These are phyloP conservation scores for Tolypocladium endophyticum DNA, from an alignment of 2,329 filamentous ascomycete species.

Conservation along the genomic window DNA sequence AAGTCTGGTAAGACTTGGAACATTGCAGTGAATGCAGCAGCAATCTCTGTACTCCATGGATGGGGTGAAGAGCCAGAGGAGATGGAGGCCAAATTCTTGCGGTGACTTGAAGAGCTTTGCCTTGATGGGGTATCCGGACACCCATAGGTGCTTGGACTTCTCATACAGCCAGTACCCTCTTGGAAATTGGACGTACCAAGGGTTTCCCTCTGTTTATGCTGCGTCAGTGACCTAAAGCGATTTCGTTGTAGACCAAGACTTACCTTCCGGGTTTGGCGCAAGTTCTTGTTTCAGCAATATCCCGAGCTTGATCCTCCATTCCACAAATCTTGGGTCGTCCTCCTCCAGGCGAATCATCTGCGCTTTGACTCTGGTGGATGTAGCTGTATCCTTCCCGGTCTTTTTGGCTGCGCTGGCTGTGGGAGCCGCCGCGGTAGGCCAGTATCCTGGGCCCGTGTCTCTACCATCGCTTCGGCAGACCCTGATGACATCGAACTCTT, in stretches of 20 bases:
- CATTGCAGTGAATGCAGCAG: slow-evolving; percentile 39
- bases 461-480: slow-evolving; percentile 35
- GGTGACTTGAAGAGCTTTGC: slow-evolving; percentile 39
- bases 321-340: slow-evolving; percentile 31
- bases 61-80: slow-evolving; percentile 39
- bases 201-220: slow-evolving; percentile 25
- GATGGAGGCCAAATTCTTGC: slow-evolving; percentile 40
- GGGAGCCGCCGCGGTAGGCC: slow-evolving; percentile 20
- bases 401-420: slow-evolving; percentile 22
- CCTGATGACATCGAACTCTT: slow-evolving; percentile 29
- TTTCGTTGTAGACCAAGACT: slow-evolving; percentile 2
- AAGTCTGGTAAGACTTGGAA: slow-evolving; percentile 15
- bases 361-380: slow-evolving; percentile 25
- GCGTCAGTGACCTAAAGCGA: background rate
- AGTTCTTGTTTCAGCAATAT: slow-evolving; percentile 35
- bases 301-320: slow-evolving; percentile 34
- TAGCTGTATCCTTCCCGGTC: slow-evolving; percentile 20
- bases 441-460: slow-evolving; percentile 33
- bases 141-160: slow-evolving; percentile 37
- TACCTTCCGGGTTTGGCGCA: slow-evolving; percentile 28
- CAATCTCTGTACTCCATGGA: slow-evolving; percentile 38
- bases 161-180: slow-evolving; percentile 36
- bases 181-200: slow-evolving; percentile 35
- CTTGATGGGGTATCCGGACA: slow-evolving; percentile 38
- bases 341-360: slow-evolving; percentile 32